Conservation (phyloP, 306 rosid genomes). For the Mucuna pruriens region DNA sequence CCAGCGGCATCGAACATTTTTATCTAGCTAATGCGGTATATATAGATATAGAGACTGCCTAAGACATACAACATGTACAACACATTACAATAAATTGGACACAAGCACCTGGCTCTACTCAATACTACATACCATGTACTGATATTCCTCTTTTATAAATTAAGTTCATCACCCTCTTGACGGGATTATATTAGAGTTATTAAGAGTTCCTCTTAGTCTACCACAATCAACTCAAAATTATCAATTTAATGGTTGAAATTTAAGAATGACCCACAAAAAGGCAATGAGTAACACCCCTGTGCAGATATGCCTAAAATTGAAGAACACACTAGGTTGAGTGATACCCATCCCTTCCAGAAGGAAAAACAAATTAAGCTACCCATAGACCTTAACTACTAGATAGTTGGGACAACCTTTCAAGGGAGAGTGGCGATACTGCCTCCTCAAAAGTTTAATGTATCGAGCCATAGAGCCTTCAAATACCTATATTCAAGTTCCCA, state of each 20-base stretch:
- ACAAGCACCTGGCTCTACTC: background rate
- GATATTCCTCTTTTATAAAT: background rate
- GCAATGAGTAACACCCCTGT: slow-evolving; percentile 7
- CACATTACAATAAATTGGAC: slow-evolving; percentile 2
- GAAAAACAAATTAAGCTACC: slow-evolving; percentile 18
- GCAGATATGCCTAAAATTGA: slow-evolving; percentile 17
- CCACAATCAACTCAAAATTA: slow-evolving; percentile 31
- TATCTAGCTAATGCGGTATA: slow-evolving; percentile 16
- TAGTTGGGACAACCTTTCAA: slow-evolving; percentile 31
- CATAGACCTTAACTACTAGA: slow-evolving; percentile 19
- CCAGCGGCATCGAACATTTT: background rate
- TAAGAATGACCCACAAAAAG: slow-evolving; percentile 5
- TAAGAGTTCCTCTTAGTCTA: slow-evolving; percentile 27
- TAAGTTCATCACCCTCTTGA: background rate
- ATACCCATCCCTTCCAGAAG: slow-evolving; percentile 16
- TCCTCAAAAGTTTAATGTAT: slow-evolving; percentile 31
- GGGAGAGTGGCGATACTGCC: slow-evolving; percentile 32
- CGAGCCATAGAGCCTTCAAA: slow-evolving; percentile 38
- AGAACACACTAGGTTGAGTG: slow-evolving; percentile 23
- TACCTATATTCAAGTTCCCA: slow-evolving; percentile 33
- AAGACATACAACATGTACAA: slow-evolving; percentile 12
- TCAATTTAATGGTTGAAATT: slow-evolving; percentile 28
- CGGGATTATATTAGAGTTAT: slow-evolving; percentile 1
- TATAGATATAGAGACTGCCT: background rate
- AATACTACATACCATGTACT: background rate